A percentile compares a stretch with the other conserved stretches of the same genome.
Conservation (phyloP, 768 basidiomycete species). For the Kwoniella botswanensis region DNA sequence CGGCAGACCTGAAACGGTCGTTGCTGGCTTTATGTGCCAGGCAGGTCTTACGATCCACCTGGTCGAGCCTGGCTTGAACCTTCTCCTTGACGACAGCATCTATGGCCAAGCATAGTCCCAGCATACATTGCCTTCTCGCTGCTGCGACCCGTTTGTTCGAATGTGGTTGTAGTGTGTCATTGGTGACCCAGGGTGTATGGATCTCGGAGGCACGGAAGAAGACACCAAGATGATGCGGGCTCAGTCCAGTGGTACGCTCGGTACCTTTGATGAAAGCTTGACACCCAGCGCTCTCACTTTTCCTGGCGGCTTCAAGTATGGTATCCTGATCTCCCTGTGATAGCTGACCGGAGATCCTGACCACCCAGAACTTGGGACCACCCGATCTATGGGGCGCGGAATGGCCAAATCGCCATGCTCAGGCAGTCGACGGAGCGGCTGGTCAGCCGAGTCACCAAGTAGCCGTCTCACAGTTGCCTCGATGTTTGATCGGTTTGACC, state of each 20-base stretch:
- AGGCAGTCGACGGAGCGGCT: not conserved
- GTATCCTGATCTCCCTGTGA: not conserved
- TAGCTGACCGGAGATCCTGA: not conserved
- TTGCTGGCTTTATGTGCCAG: not conserved
- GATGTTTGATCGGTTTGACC: conserved; percentile 2
- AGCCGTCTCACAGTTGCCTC: not conserved
- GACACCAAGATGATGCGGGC: not conserved
- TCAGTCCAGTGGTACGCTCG: not conserved
- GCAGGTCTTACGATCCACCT: not conserved
- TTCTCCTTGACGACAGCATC: not conserved
- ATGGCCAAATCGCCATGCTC: not conserved
- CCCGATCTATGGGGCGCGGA: not conserved
- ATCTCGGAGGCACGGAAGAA: not conserved
- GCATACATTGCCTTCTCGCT: not conserved
- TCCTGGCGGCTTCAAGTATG: not conserved
- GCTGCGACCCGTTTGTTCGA: not conserved
- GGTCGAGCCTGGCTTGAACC: not conserved
- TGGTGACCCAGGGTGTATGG: not conserved
- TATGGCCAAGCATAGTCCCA: conserved; percentile 8
- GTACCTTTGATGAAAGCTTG: not conserved
- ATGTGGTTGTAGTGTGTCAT: not conserved
- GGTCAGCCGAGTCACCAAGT: not conserved
- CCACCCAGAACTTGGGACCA: conserved; percentile 6
- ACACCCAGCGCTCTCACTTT: not conserved
- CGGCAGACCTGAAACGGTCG: not conserved